Conservation (phyloP, 129 eudicot genomes). For the Chrysanthemum makinoi region DNA sequence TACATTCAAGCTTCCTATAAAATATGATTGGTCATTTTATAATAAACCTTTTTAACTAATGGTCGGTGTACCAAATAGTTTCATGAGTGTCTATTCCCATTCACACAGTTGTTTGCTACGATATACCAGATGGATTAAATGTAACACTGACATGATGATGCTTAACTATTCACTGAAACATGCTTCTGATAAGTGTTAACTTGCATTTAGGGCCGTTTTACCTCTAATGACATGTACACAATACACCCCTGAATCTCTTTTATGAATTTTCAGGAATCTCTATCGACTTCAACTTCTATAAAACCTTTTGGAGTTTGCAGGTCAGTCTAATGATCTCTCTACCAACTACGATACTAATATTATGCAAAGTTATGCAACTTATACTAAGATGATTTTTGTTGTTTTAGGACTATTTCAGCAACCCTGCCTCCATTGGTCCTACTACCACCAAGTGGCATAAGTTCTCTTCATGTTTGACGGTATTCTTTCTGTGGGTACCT, state of each 20-base stretch:
- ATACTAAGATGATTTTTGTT: not conserved
- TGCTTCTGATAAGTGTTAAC: too few relatives aligned
- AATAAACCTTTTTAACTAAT: not conserved
- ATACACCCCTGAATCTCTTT: not conserved
- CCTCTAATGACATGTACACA: not conserved
- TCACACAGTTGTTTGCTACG: too few relatives aligned
- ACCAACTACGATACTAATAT: not conserved
- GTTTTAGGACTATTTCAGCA: constrained; percentile 76
- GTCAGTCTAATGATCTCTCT: constrained; percentile 32
- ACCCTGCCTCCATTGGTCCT: constrained; percentile 65
- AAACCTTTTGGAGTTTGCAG: constrained; percentile 98
- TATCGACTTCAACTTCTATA: constrained; percentile 94
- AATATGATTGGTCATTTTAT: not conserved
- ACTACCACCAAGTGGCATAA: constrained; percentile 84
- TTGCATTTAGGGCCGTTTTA: not conserved
- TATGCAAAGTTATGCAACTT: not conserved
- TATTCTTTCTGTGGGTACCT: constrained; percentile 19
- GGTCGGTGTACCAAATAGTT: not conserved
- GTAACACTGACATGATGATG: too few relatives aligned
- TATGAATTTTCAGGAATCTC: constrained; percentile 61
- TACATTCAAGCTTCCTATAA: not conserved
- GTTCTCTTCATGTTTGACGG: constrained; percentile 78
- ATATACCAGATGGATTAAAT: too few relatives aligned
- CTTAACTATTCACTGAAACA: too few relatives aligned
- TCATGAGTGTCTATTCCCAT: too few relatives aligned